phyloP scores from a whole-genome alignment of 2,329 filamentous ascomycete genomes.

The Dothideomycetes sp. region DNA sequence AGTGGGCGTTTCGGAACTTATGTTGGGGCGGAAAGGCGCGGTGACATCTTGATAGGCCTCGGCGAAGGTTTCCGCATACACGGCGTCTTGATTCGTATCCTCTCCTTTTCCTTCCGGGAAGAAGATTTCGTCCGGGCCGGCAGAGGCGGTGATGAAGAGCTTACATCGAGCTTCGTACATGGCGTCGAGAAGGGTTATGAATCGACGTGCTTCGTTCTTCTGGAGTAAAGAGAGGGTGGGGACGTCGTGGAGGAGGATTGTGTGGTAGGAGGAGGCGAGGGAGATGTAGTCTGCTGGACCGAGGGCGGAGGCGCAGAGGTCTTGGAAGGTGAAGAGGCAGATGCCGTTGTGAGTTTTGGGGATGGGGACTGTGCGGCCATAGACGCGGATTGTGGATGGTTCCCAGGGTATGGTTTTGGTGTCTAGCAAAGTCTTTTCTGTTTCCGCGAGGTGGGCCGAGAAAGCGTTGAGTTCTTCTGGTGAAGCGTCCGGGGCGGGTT shows the following conservation, averaged over 20 bases:
- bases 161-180: constrained; percentile 76
- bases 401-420: constrained; percentile 32
- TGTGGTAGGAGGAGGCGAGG: constrained; percentile 70
- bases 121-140: constrained; percentile 64
- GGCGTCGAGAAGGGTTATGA: constrained; percentile 73
- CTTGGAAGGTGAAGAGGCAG: constrained; percentile 57
- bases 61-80: constrained; percentile 56
- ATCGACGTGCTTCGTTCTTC: constrained; percentile 72
- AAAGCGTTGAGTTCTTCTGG: constrained; percentile 9
- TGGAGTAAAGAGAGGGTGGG: constrained; percentile 57
- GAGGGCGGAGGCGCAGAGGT: constrained; percentile 56
- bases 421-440: constrained; percentile 9
- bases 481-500: constrained; percentile 2
- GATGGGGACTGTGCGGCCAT: constrained; percentile 55
- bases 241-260: constrained; percentile 62
- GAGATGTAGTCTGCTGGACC: constrained; percentile 78
- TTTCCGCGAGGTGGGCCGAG: constrained; percentile 1
- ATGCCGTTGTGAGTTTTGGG: constrained; percentile 40
- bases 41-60: constrained; percentile 73
- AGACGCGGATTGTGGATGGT: constrained; percentile 42
- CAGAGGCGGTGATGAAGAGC: constrained; percentile 57
- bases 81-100: constrained; percentile 37
- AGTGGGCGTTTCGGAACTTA: constrained; percentile 51
- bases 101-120: constrained; percentile 45
- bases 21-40: constrained; percentile 69